phyloP scores from a whole-genome alignment of 1,284 basidiomycete genomes.

The Cronartium ribicola region DNA sequence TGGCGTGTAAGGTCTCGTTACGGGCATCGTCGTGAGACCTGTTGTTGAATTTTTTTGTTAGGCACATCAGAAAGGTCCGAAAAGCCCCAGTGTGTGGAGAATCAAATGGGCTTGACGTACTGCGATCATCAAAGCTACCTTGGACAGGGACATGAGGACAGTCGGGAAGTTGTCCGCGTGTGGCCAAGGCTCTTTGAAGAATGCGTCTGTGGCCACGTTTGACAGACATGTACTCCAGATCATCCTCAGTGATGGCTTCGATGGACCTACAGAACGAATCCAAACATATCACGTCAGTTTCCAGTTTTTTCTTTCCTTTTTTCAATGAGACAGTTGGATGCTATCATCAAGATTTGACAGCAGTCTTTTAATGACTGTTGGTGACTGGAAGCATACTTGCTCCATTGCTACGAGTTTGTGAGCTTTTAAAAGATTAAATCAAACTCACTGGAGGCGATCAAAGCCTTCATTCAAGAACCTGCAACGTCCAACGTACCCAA shows the following conservation, averaged over 20 bases:
- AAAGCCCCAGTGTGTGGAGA: too few relatives aligned
- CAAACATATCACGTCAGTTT: neutral
- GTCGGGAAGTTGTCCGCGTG: too few relatives aligned
- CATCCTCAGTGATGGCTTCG: constrained; percentile 39
- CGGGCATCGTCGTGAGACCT: too few relatives aligned
- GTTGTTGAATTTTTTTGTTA: too few relatives aligned
- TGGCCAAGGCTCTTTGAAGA: constrained; percentile 26
- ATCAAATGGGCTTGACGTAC: too few relatives aligned
- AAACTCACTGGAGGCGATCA: constrained; percentile 20
- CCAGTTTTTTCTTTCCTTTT: neutral
- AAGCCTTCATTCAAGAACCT: constrained; percentile 36
- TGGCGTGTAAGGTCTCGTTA: too few relatives aligned
- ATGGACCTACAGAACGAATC: constrained; percentile 11
- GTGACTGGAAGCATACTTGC: neutral
- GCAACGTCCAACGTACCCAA: neutral
- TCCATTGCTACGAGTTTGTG: neutral
- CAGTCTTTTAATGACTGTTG: neutral
- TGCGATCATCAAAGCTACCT: too few relatives aligned
- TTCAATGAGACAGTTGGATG: neutral
- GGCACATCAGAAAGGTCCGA: too few relatives aligned
- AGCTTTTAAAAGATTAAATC: neutral
- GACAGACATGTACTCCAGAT: constrained; percentile 33
- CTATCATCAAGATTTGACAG: too few relatives aligned
- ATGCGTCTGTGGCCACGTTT: constrained; percentile 37
- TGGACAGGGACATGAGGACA: too few relatives aligned